Evolutionary conservation across 495 filamentous ascomycete species (phyloP), one percentile per base, ranked within the genome.

Genomic region (Terfezia boudieri): DNA sequence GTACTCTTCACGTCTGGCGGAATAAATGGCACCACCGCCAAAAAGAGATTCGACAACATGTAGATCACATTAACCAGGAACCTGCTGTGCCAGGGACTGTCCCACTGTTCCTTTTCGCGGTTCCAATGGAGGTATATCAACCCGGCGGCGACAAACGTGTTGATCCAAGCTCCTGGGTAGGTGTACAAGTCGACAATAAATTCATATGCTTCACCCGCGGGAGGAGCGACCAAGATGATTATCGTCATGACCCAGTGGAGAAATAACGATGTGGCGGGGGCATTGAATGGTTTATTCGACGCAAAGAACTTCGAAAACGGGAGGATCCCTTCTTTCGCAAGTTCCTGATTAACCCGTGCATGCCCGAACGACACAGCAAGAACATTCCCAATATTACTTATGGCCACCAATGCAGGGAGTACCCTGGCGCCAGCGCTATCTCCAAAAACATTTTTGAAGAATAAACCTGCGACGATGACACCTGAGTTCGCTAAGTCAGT

Each of bases 321-420:
- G 26, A 82, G 63, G 41, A 82, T 67, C 37, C 77, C 78, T 64
- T 82, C 78, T 55, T 79, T 77, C 36, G 76, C 79, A 11, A 82
- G 71, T 62, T 81, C 78, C 53, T 60, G 60, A 53, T 64, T 69
- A 61, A 70, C 71, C 52, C 80, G 72, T 17, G 76, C 75, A 60
- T 83, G 79, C 0, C 79, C 79, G 64, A 83, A 86, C 51, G 78
- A 77, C 55, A 83, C 78, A 38, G 73, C 73, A 38, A 84, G 65
- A 36, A 84, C 79, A 59, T 84, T 86, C 16, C 80, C 81, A 57
- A 82, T 74, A 9, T 79, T 78, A 37, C 78, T 82, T n/a, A 84
- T 64, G 2, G 81, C 80, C 14, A 84, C 80, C 51, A 84, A 81
- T 37, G 80, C 79, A 10, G 78, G 77, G 55, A 84, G 74, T 48